Base-by-base conservation (phyloP, 495 filamentous ascomycete species). In the Patellaria atrata region DNA sequence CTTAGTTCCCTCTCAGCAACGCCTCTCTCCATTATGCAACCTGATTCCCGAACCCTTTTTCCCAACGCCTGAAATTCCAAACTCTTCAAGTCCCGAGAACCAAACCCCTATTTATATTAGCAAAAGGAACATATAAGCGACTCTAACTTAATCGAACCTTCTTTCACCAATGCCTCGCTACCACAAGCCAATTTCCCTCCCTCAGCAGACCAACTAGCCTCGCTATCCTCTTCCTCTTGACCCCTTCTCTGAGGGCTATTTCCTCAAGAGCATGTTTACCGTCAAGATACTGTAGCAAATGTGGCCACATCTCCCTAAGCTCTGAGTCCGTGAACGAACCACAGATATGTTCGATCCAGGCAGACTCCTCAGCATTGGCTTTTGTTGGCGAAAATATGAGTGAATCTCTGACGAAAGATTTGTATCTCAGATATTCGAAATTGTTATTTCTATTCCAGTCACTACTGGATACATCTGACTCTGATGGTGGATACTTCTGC, bases 181-280 rank as follows among this genome's bases (percentile, higher is more conserved):
- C 58, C 9, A 73, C 39, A 11, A 59, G 34, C 38, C 52, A 54
- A 29, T 60, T 59, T 17, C 45, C 44, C 53, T 72, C 66, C 50
- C 72, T 68, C 62, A 82, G 71, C 10, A 53, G 54, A n/a, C 54
- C 65, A 30, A 84, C 33, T 41, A 87, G 56, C 40, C 66, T 70
- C 68, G 75, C 80, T 10, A 81, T 76, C 40, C 75, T 70, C 59
- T 86, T 91, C 27, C 85, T 63, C 61, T 86, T 91, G 59, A 92
- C 63, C 7, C 73, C 75, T 60, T 96, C 85, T 22, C 73, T 65
- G 8, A 84, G 65, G 0, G 73, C 65, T 48, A 96, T 80, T 53
- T 86, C 78, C 61, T 97, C 89, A 24, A 97, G 58, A 4, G 87
- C 82, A 53, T 82, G 73, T 27, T 65, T 63, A 1, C 89, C 89